These are phyloP conservation scores for Penicillium nordicum DNA, from an alignment of 2,329 filamentous ascomycete genomes.

Conservation along the genomic window DNA sequence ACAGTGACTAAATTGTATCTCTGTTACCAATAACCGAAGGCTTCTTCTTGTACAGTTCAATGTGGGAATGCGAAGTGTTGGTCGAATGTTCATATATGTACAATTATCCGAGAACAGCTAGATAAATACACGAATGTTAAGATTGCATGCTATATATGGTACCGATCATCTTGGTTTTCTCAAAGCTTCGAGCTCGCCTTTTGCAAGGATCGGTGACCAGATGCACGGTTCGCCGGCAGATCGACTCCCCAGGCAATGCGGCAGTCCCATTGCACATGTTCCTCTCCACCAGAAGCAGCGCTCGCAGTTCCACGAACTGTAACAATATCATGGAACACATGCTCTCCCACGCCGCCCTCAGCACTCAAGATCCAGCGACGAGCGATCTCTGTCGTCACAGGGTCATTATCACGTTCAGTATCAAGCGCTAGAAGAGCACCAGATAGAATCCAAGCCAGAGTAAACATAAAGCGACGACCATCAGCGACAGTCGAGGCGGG, in stretches of 20 bases:
- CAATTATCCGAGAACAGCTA: neutral
- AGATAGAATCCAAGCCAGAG: slow-evolving; percentile 37
- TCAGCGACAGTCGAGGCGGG: slow-evolving; percentile 26
- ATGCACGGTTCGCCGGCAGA: slow-evolving; percentile 17
- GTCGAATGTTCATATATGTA: neutral
- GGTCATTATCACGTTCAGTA: slow-evolving; percentile 34
- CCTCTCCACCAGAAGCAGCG: slow-evolving; percentile 3
- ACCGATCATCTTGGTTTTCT: neutral
- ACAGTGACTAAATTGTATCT: no score
- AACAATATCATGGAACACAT: slow-evolving; percentile 25
- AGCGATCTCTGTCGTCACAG: slow-evolving; percentile 34
- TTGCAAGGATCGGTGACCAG: slow-evolving; percentile 23
- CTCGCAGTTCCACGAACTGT: neutral
- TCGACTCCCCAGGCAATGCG: slow-evolving; percentile 23
- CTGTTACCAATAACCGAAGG: no score
- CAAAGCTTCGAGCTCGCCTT: slow-evolving; percentile 11
- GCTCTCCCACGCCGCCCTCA: slow-evolving; percentile 32
- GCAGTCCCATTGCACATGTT: slow-evolving; percentile 23
- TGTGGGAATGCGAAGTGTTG: neutral
- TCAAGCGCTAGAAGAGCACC: slow-evolving; percentile 39
- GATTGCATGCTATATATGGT: neutral
- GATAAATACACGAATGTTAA: neutral
- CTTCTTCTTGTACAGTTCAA: neutral
- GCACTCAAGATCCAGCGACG: slow-evolving; percentile 35
- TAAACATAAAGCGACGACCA: slow-evolving; percentile 35